Base-by-base conservation (phyloP, 345 rosid genomes). In the Chamaenerion angustifolium region DNA sequence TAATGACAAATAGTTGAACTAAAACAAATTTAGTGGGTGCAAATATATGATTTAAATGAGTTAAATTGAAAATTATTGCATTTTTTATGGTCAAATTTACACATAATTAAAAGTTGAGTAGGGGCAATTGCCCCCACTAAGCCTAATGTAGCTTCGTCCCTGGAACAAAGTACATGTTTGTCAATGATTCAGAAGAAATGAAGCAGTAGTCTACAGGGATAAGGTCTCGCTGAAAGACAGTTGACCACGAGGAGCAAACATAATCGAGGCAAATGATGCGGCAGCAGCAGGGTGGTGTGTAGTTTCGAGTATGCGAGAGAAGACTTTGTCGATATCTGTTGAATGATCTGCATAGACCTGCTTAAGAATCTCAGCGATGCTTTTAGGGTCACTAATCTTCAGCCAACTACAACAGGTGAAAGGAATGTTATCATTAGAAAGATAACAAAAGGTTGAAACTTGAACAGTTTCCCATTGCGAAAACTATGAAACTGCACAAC, bases 261-360 rank as follows among this genome's bases (percentile, higher is more conserved):
- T 83, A 46, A 90, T 86, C 3, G 93, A 90, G 56, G 96, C 89
- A 57, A 90, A 75, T 11, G 98, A 78, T 1, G 98, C 94, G 16
- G 96, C 95, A 53, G 98, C 95, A 17, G 93, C 96, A 12, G 96
- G 98, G 67, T 90, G 96, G 59, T 76, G 72, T 12, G 96, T 78
- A 50, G 77, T 64, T 72, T 82, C 79, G 27, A 82, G 77, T 50
- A 92, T 82, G 56, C 59, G 83, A 53, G 87, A 66, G 57, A 84
- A 83, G 12, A 92, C 96, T 60, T 73, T 71, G 71, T 92, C 98
- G 4, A 80, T 85, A 50, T 87, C 64, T 21, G 80, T 82, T 7
- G 95, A 71, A 61, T 92, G 98, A 70, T 86, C 98, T 23, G 68
- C 80, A 48, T 87, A 92, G 41, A 92, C 98, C 61, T 83, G 98